phyloP scores from a whole-genome alignment of 2,329 filamentous ascomycete species.

The Mollisiaceae sp. region DNA sequence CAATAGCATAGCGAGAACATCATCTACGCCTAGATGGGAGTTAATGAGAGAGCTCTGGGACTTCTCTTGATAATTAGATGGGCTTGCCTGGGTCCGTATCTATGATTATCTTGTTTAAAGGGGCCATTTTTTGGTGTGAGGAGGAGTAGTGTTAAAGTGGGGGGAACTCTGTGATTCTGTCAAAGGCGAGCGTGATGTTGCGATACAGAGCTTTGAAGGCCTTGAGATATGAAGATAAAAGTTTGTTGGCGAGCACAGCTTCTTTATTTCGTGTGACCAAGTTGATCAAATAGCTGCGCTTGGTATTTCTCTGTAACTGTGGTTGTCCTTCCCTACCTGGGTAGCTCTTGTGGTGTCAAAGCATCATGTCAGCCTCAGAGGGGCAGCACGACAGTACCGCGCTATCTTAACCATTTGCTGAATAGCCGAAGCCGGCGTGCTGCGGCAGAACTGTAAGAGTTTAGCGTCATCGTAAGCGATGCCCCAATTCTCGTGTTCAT shows the following conservation, averaged over 20 bases:
- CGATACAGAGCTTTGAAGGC: background rate
- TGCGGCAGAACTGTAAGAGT: background rate
- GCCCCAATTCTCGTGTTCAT: background rate
- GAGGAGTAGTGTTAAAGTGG: background rate
- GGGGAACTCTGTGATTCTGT: background rate
- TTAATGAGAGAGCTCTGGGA: conserved; percentile 18
- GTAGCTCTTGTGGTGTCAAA: background rate
- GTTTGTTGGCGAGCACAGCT: background rate
- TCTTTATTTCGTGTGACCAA: background rate
- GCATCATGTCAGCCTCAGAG: background rate
- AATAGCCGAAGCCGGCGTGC: background rate
- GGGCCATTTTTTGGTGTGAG: conserved; percentile 33
- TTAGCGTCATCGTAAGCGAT: background rate
- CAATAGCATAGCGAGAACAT: conserved; percentile 85
- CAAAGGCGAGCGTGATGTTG: background rate
- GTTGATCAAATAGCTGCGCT: background rate
- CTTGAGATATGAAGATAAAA: background rate
- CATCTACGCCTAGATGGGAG: conserved; percentile 72
- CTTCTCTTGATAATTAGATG: background rate
- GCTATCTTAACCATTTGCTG: background rate
- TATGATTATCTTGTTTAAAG: conserved; percentile 83
- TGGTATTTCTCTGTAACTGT: background rate
- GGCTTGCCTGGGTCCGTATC: conserved; percentile 85
- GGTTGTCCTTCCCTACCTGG: too few species aligned
- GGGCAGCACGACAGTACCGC: background rate